Evolutionary conservation across 1,139 yeast species (phyloP).

Genomic region (Scheffersomyces titani): DNA sequence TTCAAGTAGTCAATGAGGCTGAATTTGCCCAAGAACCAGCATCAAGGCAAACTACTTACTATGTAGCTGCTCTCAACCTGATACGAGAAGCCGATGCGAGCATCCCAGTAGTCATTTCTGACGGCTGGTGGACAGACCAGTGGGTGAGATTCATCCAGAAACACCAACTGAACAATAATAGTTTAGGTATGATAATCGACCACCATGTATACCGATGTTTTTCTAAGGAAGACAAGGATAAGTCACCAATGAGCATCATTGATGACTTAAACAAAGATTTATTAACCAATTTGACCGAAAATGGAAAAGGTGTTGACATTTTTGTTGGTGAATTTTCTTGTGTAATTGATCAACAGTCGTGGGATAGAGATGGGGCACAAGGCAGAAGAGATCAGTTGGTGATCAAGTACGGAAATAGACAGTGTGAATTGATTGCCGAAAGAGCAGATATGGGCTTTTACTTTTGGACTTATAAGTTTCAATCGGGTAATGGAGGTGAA

Average conservation of each 20-base stretch:
- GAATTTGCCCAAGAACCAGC: slow-evolving; percentile 56
- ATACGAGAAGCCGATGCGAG: slow-evolving; percentile 57
- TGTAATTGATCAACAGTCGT: slow-evolving; percentile 73
- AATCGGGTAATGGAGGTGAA: slow-evolving; percentile 90
- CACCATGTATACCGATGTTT: slow-evolving; percentile 87
- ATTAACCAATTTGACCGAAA: slow-evolving; percentile 49
- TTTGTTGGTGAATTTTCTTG: slow-evolving; percentile 91
- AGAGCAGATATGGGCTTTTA: slow-evolving; percentile 69
- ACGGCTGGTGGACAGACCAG: slow-evolving; percentile 89
- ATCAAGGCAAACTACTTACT: slow-evolving; percentile 58
- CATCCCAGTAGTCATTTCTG: slow-evolving; percentile 80
- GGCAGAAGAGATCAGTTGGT: slow-evolving; percentile 38
- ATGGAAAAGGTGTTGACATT: slow-evolving; percentile 60
- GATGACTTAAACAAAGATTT: slow-evolving; percentile 55
- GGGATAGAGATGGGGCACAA: slow-evolving; percentile 60
- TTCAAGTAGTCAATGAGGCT: slow-evolving; percentile 86
- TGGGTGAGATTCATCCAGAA: slow-evolving; percentile 71
- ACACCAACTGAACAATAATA: slow-evolving; percentile 34
- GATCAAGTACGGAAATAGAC: slow-evolving; percentile 40
- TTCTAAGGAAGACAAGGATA: slow-evolving; percentile 68
- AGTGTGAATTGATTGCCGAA: slow-evolving; percentile 43
- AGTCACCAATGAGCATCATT: slow-evolving; percentile 65
- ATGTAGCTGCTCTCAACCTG: slow-evolving; percentile 62
- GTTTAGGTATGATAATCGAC: slow-evolving; percentile 72
- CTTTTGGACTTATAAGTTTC: slow-evolving; percentile 91